These are phyloP conservation scores for Pelargonium citronellum DNA, from an alignment of 441 rosid species.

Conservation along the genomic window DNA sequence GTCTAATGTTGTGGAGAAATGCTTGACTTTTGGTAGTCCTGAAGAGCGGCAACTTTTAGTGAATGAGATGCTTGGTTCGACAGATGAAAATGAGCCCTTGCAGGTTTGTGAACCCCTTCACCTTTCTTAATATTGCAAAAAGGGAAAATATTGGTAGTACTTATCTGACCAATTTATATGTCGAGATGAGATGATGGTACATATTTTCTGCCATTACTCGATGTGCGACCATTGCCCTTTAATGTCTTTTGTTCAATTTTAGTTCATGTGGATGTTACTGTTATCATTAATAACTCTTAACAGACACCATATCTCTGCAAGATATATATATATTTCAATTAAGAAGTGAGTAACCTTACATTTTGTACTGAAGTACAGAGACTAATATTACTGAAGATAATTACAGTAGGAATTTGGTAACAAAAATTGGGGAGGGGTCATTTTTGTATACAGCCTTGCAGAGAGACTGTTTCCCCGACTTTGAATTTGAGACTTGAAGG, in stretches of 20 bases:
- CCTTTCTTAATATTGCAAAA: background rate
- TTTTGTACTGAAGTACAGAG: background rate
- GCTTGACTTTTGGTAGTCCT: conserved; percentile 73
- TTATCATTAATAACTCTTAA: background rate
- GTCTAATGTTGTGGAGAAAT: conserved; percentile 85
- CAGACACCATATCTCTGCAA: background rate
- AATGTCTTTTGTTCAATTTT: background rate
- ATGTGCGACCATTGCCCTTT: background rate
- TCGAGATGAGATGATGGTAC: background rate
- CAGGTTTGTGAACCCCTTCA: conserved; percentile 46
- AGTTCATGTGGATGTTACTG: background rate
- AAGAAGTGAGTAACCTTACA: background rate
- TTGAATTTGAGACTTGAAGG: no score
- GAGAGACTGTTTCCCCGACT: no score
- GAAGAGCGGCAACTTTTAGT: conserved; percentile 63
- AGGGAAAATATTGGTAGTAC: background rate
- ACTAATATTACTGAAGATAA: background rate
- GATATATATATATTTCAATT: background rate
- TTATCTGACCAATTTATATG: background rate
- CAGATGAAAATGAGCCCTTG: conserved; percentile 90
- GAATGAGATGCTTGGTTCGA: conserved; percentile 80
- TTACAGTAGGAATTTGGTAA: no score
- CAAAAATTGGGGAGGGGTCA: no score
- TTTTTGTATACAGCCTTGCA: no score
- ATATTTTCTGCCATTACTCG: background rate